Evolutionary conservation across 768 basidiomycete genomes (phyloP).

Genomic region (Dentipellis fragilis): DNA sequence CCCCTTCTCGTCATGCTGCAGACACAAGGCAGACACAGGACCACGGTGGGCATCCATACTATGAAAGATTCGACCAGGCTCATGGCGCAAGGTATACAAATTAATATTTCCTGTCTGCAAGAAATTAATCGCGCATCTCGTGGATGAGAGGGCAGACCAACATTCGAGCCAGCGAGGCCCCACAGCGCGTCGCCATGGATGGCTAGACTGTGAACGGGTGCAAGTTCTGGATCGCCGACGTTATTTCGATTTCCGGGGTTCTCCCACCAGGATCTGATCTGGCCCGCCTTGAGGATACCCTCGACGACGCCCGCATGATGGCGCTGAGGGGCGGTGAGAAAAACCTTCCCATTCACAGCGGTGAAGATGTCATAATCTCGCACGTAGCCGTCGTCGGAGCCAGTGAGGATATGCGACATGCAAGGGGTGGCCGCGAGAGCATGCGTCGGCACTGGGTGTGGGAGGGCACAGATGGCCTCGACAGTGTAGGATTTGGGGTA

Average conservation of each 20-base stretch:
- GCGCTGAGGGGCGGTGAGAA: constrained; percentile 81
- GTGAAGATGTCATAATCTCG: constrained; percentile 87
- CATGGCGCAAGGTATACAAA: constrained; percentile 86
- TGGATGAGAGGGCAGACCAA: constrained; percentile 21
- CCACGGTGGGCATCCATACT: constrained; percentile 67
- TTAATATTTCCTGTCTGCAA: constrained; percentile 81
- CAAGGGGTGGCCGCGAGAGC: constrained; percentile 80
- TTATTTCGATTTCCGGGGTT: constrained; percentile 33
- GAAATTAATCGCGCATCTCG: no score
- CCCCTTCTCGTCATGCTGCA: constrained; percentile 75
- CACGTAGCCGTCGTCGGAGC: constrained; percentile 89
- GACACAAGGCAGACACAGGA: constrained; percentile 75
- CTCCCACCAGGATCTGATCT: constrained; percentile 87
- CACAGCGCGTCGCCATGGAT: constrained; percentile 93
- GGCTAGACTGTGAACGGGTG: constrained; percentile 82
- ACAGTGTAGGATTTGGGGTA: constrained; percentile 66
- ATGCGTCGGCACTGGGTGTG: constrained; percentile 82
- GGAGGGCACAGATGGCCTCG: constrained; percentile 86
- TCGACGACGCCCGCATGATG: constrained; percentile 88
- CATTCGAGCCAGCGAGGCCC: constrained; percentile 81
- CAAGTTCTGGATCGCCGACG: constrained; percentile 19
- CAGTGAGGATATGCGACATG: constrained; percentile 82
- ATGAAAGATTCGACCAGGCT: constrained; percentile 72
- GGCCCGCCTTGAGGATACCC: constrained; percentile 83
- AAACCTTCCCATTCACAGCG: constrained; percentile 78